Conservation (phyloP, 2,329 filamentous ascomycete species). For the Colletotrichum melonis region DNA sequence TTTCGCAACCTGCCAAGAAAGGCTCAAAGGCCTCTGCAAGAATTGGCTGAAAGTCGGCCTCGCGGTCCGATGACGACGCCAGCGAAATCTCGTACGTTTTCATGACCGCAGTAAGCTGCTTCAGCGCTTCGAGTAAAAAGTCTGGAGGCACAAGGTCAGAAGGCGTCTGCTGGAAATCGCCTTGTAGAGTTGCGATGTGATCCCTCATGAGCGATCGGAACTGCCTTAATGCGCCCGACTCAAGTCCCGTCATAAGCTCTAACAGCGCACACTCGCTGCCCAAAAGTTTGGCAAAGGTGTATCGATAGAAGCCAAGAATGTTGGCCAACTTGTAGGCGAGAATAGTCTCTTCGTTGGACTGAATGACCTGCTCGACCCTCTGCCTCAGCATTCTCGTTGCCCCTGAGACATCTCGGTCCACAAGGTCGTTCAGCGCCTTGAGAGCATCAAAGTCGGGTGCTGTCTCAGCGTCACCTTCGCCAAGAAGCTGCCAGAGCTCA, state of each 20-base stretch:
- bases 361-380: constrained; percentile 89
- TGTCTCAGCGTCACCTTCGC: constrained; percentile 66
- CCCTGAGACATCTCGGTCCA: constrained; percentile 85
- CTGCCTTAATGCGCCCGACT: constrained; percentile 82
- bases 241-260: constrained; percentile 74
- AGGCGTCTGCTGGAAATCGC: constrained; percentile 76
- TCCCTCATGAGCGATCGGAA: constrained; percentile 87
- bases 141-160: constrained; percentile 81
- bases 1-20: constrained; percentile 81
- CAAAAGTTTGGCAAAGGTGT: constrained; percentile 85
- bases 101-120: constrained; percentile 82
- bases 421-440: constrained; percentile 84
- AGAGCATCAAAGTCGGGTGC: constrained; percentile 78
- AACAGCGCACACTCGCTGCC: constrained; percentile 76
- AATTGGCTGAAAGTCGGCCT: constrained; percentile 79
- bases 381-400: constrained; percentile 89
- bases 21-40: constrained; percentile 86
- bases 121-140: constrained; percentile 84
- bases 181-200: constrained; percentile 79
- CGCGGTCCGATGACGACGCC: constrained; percentile 66
- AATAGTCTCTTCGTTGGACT: constrained; percentile 90
- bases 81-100: constrained; percentile 89
- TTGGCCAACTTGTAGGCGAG: constrained; percentile 91
- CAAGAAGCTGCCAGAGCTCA: constrained; percentile 82
- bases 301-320: constrained; percentile 87